Conservation (phyloP, 1,139 yeast species). For the Debaryomycetaceae sp. region DNA sequence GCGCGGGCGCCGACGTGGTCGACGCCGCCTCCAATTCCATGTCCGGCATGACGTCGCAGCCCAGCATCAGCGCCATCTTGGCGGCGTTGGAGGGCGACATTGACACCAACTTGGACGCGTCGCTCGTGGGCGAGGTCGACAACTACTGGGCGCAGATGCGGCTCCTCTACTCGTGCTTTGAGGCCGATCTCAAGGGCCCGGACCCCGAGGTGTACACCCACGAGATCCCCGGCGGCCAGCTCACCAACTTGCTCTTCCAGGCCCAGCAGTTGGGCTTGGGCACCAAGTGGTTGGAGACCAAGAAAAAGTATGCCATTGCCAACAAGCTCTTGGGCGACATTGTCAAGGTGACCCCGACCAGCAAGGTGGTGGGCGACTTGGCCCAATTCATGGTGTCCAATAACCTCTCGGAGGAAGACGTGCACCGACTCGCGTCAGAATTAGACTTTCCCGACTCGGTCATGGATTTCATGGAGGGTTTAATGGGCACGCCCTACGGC, state of each 20-base stretch:
- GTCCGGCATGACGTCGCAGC: slow-evolving; percentile 98
- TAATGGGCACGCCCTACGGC: slow-evolving; percentile 98
- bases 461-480: slow-evolving; percentile 95
- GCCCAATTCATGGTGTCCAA: slow-evolving; percentile 99
- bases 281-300: slow-evolving; percentile 90
- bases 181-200: slow-evolving; percentile 97
- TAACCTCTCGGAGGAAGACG: slow-evolving; percentile 77
- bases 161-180: slow-evolving; percentile 89
- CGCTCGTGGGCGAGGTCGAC: slow-evolving; percentile 72
- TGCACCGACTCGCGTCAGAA: slow-evolving; percentile 72
- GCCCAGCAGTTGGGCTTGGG: slow-evolving; percentile 98
- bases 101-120: slow-evolving; percentile 60
- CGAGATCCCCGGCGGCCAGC: slow-evolving; percentile 99
- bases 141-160: slow-evolving; percentile 99
- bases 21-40: slow-evolving; percentile 96
- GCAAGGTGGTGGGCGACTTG: slow-evolving; percentile 97
- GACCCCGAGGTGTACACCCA: slow-evolving; percentile 98
- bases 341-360: slow-evolving; percentile 97
- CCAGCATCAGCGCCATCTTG: slow-evolving; percentile 83
- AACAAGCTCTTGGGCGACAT: slow-evolving; percentile 86
- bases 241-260: slow-evolving; percentile 94
- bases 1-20: slow-evolving; percentile 96
- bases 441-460: slow-evolving; percentile 98
- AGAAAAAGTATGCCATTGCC: slow-evolving; percentile 86
- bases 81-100: slow-evolving; percentile 87